Base-by-base conservation (phyloP, 129 eudicot genomes). In the Saposhnikovia divaricata region DNA sequence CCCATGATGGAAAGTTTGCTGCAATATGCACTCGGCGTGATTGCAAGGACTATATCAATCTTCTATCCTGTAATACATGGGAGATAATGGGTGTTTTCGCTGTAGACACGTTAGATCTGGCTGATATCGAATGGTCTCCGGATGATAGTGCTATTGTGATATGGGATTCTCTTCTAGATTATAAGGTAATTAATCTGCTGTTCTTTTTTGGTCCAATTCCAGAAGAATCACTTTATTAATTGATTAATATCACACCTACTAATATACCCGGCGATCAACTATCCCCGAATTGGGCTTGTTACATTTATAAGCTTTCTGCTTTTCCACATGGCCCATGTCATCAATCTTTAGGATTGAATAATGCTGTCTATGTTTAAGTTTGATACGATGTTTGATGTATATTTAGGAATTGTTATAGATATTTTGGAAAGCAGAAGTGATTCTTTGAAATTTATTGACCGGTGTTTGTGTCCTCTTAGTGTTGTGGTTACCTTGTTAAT, bases 121-220 rank as follows among this genome's bases (percentile, higher is more conserved):
- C 95, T 84, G 99, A 96, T 84, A 86, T 96, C 61, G 91, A 96
- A 81, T 96, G 99, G 99, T 96, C 99, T 50, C 97, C 99, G 14
- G 97, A 96, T 89, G 99, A 96, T 75, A 92, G 91, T 77, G 93
- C 99, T 65, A 88, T 96, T 81, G 97, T 96, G 74, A 88, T 92
- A 75, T 96, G 99, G 99, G 99, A 96, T 89, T 96, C 97, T 25
- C 86, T 87, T 83, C 93, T 96, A 45, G 99, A 96, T 72, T 96
- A 96, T 57, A 96, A 96, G 99, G 99, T 94, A 77, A 42, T 72
- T 27, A 37, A 46, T 59, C 40, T 39, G 1, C 25, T 14, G 14
- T 5, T 68, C 59, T 61, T 44, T 7, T 6, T 70, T 39, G 66
- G 37, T 76, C 10, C 14, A 23, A 25, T 57, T 48, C 47, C 61